Base-by-base conservation (phyloP, 2,329 filamentous ascomycete genomes). In the Elsinoe australis region DNA sequence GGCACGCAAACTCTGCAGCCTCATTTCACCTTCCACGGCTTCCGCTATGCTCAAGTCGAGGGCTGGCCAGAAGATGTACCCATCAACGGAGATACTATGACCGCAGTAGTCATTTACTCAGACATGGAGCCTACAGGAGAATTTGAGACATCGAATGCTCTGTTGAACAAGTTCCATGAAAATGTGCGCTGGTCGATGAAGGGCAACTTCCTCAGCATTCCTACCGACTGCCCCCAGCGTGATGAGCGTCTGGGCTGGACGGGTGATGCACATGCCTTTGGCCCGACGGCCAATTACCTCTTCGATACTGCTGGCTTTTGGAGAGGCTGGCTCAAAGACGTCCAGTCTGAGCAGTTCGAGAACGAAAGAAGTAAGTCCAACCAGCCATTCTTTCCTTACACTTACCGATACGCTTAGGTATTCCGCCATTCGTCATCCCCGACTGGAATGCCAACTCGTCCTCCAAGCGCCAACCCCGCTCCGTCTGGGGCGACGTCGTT, bases 171-270 rank as follows among this genome's bases (percentile, higher is more conserved):
- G 38, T 67, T 81, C 3, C 71, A 79, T 53, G 44, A 66, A 1
- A 81, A 81, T 47, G 67, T 74, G 0, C 55, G 63, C 19, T 80
- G 76, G 76, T 69, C 69, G 4, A 77, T 78, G 70, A 67, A 69
- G 18, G 75, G 75, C 0, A 81, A 80, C 53, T 79, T 80, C 54
- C 54, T 79, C 2, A 70, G 68, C 0, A 59, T 80, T 0, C 76
- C 75, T 0, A 80, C 75, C 0, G 78, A 80, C 53, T 78, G 74
- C 52, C 75, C 75, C 0, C 73, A 78, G 52, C 65, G 73, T 1
- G 73, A 78, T 48, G 74, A 78, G 59, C 66, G 74, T 0, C 58
- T 78, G 5, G 71, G 71, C 18, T 75, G 75, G 76, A 73, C 70
- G 1, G 71, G 76, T 12, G 71, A 76, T 53, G 61, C 66, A 5